A percentile compares a stretch with the other conserved stretches of the same genome.
phyloP scores from a whole-genome alignment of 768 basidiomycete genomes.

The Exidia glandulosa region DNA sequence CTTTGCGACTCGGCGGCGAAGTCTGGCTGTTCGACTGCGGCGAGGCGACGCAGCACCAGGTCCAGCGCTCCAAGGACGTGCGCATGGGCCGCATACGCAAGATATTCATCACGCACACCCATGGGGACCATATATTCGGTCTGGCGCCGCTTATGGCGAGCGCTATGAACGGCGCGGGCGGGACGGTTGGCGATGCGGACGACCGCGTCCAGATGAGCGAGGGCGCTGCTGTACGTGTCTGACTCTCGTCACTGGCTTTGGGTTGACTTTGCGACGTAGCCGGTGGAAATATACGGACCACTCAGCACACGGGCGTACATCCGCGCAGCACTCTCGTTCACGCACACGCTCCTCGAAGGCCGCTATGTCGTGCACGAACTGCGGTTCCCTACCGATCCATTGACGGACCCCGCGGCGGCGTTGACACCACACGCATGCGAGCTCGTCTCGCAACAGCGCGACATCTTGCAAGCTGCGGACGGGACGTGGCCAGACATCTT shows the following conservation, averaged over 20 bases:
- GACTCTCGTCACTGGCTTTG: too few species aligned
- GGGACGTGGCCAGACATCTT: slow-evolving; percentile 62
- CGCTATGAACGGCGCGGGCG: slow-evolving; percentile 65
- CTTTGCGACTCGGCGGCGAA: slow-evolving; percentile 53
- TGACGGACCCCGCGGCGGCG: slow-evolving; percentile 34
- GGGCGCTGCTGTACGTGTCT: background rate
- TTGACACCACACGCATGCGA: slow-evolving; percentile 44
- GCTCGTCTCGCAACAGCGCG: slow-evolving; percentile 46
- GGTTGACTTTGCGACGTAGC: too few species aligned
- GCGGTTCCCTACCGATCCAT: slow-evolving; percentile 49
- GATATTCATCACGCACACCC: slow-evolving; percentile 83
- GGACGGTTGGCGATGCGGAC: slow-evolving; percentile 41
- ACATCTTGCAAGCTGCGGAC: slow-evolving; percentile 41
- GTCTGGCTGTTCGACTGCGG: slow-evolving; percentile 84
- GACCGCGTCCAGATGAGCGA: slow-evolving; percentile 31
- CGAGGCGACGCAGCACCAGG: slow-evolving; percentile 69
- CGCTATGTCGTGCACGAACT: slow-evolving; percentile 81
- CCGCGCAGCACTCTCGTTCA: slow-evolving; percentile 53
- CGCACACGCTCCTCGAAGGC: slow-evolving; percentile 52
- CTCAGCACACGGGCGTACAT: slow-evolving; percentile 73
- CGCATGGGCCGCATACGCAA: slow-evolving; percentile 73
- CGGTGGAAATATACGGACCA: slow-evolving; percentile 77
- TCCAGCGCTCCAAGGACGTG: slow-evolving; percentile 53
- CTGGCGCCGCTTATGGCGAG: slow-evolving; percentile 57
- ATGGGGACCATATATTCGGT: slow-evolving; percentile 81